These are phyloP conservation scores for Colletotrichum endophyticum DNA, from an alignment of 2,329 filamentous ascomycete species.

Conservation along the genomic window DNA sequence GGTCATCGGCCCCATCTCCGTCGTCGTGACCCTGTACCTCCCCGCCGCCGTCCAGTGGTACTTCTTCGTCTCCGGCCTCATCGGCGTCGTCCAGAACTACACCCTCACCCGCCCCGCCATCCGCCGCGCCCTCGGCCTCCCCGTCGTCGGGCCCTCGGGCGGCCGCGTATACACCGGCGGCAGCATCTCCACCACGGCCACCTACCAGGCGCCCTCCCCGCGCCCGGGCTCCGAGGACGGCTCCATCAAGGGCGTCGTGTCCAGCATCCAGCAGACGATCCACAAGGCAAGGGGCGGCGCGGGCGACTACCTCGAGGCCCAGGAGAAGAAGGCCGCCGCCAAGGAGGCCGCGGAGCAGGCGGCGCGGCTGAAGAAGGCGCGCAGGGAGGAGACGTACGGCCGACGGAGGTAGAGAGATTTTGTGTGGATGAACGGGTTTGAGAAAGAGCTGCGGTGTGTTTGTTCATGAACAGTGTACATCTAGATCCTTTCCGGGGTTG, in stretches of 20 bases:
- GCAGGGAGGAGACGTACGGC: constrained; percentile 36
- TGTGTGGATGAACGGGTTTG: constrained; percentile 12
- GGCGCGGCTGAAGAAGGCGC: constrained; percentile 29
- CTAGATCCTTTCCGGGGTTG: neutral
- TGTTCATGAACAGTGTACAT: constrained; percentile 12
- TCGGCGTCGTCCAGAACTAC: constrained; percentile 36
- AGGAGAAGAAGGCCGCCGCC: constrained; percentile 28
- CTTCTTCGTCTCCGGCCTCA: constrained; percentile 43
- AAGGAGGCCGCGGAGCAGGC: constrained; percentile 37
- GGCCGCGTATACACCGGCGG: constrained; percentile 10
- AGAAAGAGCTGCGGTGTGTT: constrained; percentile 26
- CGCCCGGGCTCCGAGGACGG: constrained; percentile 23
- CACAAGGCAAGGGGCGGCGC: constrained; percentile 33
- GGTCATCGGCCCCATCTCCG: constrained; percentile 47
- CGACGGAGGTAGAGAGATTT: constrained; percentile 34
- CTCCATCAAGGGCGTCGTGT: constrained; percentile 35
- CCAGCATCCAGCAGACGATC: constrained; percentile 42
- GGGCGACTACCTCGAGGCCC: constrained; percentile 33
- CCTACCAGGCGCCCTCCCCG: constrained; percentile 33
- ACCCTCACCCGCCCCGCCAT: constrained; percentile 42
- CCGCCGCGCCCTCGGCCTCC: constrained; percentile 43
- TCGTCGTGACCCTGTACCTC: constrained; percentile 51
- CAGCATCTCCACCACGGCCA: neutral
- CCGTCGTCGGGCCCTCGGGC: constrained; percentile 28
- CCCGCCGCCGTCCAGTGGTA: constrained; percentile 55